Evolutionary conservation across 192 early-diverging fungal genomes (phyloP).

Genomic region (Anaeromyces robustus): DNA sequence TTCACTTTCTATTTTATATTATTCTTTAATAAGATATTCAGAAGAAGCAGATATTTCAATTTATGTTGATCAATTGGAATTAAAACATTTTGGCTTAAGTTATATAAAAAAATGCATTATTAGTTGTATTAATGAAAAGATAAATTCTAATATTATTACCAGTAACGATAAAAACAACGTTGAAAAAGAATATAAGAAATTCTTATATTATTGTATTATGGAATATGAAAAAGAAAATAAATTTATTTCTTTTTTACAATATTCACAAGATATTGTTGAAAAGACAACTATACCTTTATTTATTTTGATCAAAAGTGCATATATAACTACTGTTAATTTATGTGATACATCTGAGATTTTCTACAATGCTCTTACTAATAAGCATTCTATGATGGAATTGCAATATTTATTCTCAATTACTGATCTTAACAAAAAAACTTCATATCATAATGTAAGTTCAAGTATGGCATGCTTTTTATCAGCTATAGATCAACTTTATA

Average conservation of each 20-base stretch:
- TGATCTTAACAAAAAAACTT: background rate
- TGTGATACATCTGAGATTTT: background rate
- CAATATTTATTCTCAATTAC: background rate
- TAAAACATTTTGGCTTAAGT: background rate
- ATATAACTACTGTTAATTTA: background rate
- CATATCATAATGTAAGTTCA: background rate
- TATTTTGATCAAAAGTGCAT: background rate
- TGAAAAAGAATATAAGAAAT: background rate
- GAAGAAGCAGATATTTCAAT: background rate
- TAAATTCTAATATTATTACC: background rate
- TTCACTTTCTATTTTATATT: background rate
- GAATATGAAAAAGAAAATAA: background rate
- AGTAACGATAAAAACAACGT: background rate
- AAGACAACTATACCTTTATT: background rate
- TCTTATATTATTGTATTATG: background rate
- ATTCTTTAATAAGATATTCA: background rate
- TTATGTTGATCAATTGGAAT: background rate
- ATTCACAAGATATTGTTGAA: background rate
- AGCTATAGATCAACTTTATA: background rate
- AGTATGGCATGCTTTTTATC: background rate
- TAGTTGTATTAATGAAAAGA: background rate
- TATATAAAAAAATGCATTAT: background rate
- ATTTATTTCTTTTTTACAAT: background rate
- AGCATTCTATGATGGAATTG: background rate
- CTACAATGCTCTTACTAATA: background rate